A percentile compares a stretch with the other conserved stretches of the same genome.
phyloP scores from a whole-genome alignment of 139 green algal species.

The Coelastrella sp. region DNA sequence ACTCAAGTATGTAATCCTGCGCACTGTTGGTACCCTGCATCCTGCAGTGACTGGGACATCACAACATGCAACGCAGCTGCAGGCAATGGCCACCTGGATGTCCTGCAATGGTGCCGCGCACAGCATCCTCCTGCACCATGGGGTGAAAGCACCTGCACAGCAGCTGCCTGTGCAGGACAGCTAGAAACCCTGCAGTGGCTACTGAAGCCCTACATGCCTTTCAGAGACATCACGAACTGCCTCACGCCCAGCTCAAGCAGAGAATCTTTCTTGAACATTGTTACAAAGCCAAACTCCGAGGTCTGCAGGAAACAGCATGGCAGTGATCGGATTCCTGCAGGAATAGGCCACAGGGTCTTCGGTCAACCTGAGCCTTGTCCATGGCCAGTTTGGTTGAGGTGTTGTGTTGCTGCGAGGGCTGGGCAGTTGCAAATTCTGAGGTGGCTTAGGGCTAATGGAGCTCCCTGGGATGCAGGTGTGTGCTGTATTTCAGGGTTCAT shows the following conservation, averaged over 20 bases:
- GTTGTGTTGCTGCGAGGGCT: neutral
- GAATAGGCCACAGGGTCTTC: neutral
- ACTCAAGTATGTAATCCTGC: too few relatives aligned
- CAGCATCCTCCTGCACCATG: neutral
- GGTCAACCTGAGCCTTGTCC: neutral
- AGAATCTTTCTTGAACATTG: too few relatives aligned
- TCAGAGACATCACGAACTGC: neutral
- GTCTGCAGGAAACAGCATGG: neutral
- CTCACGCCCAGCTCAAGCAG: too few relatives aligned
- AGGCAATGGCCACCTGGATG: neutral
- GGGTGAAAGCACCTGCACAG: neutral
- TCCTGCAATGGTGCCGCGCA: neutral
- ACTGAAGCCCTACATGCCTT: neutral
- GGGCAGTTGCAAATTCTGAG: neutral
- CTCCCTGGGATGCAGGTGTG: neutral
- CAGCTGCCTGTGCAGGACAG: neutral
- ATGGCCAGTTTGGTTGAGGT: neutral
- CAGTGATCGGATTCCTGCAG: neutral
- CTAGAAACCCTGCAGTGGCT: neutral
- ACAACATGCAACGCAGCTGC: neutral
- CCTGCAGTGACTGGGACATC: conserved; percentile 5
- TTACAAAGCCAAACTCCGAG: too few relatives aligned
- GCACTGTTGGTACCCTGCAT: too few relatives aligned
- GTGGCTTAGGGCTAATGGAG: neutral
- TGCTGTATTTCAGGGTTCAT: neutral